Evolutionary conservation across 306 rosid genomes (phyloP), one percentile per base, ranked within the genome.

Genomic region (Cicer chorassanicum): DNA sequence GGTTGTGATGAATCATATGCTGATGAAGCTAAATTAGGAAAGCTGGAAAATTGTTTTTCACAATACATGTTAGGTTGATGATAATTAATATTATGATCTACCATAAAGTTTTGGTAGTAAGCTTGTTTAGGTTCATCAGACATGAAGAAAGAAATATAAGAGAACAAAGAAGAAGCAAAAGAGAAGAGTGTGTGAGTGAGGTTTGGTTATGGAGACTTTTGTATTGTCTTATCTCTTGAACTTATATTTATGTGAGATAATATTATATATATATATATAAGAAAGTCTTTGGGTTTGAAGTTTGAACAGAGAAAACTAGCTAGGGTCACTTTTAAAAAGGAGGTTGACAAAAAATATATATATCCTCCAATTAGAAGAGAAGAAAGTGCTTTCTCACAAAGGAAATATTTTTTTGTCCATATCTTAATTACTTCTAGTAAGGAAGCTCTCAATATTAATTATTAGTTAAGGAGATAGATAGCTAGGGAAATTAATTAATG

Each of bases 271-370:
- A 73, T 78, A 84, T 75, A 66, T 41, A n/a, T 18, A 1, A 60
- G 68, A 72, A 85, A 57, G 90, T 86, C 85, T 73, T 75, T 84
- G 82, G 84, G 90, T 86, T 93, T 89, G 92, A 92, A 89, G 89
- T 85, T 92, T 88, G 93, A 93, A 90, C 73, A 72, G 83, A 73
- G 71, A 65, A 75, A 29, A 29, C 36, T 18, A 65, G 85, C 50
- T 72, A 66, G 43, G 48, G 76, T 90, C 84, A 85, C 90, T 85
- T 87, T 87, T 86, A 61, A 83, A 77, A 85, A 86, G 87, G 82
- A 80, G 86, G 92, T 90, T 86, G 96, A 93, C 96, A 87, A 89
- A 82, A 29, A 29, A 29, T 24, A 24, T 24, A 29, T 29, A 63
- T 78, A 88, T 67, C 88, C 81, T 82, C 89, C 91, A 85, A 88